Conservation (phyloP, 208 protist species). For the Trichomonas gallinae region DNA sequence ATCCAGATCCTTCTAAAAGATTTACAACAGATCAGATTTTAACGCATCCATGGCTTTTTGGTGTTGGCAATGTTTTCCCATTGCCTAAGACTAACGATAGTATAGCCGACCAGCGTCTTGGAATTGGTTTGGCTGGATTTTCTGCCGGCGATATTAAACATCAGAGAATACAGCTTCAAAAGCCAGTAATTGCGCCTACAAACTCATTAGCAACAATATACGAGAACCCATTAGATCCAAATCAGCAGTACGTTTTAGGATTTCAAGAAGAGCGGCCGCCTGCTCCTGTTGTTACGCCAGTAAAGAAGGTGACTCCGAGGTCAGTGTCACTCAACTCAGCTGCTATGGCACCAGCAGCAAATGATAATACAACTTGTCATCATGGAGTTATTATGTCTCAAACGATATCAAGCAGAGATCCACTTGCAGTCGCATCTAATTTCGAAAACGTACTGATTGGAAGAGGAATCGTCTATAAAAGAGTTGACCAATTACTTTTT, state of each 20-base stretch:
- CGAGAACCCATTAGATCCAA: neutral
- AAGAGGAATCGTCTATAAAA: neutral
- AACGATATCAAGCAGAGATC: neutral
- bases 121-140: neutral
- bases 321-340: neutral
- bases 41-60: constrained; percentile 3
- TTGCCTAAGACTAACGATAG: neutral
- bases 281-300: neutral
- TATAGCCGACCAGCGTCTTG: neutral
- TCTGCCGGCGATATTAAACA: neutral
- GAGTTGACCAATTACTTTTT: neutral
- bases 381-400: neutral
- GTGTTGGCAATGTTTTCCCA: neutral
- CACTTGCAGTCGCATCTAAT: neutral
- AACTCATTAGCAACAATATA: neutral
- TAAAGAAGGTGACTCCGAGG: neutral
- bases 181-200: neutral
- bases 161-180: neutral
- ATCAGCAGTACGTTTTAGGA: neutral
- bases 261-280: neutral
- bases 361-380: neutral
- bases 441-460: neutral
- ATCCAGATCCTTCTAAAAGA: neutral
- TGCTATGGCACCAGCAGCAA: neutral
- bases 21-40: neutral